A percentile compares a stretch with the other conserved stretches of the same genome.
Evolutionary conservation across 164 flowering plant species (phyloP).

Genomic region (Echeveria elegans): DNA sequence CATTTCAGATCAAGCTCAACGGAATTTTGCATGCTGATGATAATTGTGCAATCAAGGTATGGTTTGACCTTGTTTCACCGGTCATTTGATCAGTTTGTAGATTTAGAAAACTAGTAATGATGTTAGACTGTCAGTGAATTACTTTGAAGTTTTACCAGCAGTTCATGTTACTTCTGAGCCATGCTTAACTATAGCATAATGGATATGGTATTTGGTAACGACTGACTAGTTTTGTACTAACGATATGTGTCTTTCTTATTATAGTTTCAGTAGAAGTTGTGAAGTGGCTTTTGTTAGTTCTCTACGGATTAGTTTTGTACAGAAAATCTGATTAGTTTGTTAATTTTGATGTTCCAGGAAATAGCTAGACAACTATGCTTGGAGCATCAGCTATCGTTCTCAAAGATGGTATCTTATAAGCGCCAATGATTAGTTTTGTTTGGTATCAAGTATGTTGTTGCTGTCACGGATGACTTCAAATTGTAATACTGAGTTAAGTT

Average conservation of each 20-base stretch:
- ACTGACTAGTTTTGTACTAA: too few species aligned
- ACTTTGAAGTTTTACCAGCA: too few species aligned
- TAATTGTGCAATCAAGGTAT: constrained; percentile 75
- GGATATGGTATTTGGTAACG: background rate
- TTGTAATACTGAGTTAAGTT: background rate
- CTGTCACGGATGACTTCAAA: background rate
- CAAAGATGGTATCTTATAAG: constrained; percentile 60
- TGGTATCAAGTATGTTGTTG: background rate
- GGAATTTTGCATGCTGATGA: constrained; percentile 80
- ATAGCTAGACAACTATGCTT: constrained; percentile 81
- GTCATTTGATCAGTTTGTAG: background rate
- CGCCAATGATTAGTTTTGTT: background rate
- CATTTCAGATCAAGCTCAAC: constrained; percentile 66
- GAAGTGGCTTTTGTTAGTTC: too few species aligned
- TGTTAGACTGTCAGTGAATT: background rate
- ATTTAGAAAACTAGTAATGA: background rate
- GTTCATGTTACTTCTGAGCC: too few species aligned
- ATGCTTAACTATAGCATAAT: background rate
- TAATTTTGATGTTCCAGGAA: constrained; percentile 50
- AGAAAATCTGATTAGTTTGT: background rate
- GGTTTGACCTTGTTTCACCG: background rate
- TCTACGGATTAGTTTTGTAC: background rate
- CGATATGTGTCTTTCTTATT: background rate
- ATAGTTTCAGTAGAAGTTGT: too few species aligned
- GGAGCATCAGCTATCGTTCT: constrained; percentile 75